phyloP scores from a whole-genome alignment of 441 rosid species.

The Kokia cookei region DNA sequence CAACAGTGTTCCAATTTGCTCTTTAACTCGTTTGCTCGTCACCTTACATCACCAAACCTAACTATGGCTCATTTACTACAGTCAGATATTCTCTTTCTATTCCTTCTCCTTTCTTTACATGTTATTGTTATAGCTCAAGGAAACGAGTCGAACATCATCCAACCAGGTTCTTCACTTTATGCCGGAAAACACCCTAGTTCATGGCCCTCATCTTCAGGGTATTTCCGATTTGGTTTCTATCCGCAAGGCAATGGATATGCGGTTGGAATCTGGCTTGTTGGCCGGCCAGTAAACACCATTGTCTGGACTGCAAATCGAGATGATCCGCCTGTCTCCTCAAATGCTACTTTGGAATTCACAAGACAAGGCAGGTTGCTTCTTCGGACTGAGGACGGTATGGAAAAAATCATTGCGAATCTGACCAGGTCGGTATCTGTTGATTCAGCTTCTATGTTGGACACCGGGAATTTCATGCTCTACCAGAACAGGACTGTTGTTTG shows the following conservation, averaged over 20 bases:
- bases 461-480: conserved; percentile 24
- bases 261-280: conserved; percentile 19
- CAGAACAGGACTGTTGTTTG: not conserved
- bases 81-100: not conserved
- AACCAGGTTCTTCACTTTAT: not conserved
- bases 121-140: not conserved
- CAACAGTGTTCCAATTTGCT: no score
- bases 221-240: conserved; percentile 28
- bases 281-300: not conserved
- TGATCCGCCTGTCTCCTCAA: conserved; percentile 11
- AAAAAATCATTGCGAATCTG: not conserved
- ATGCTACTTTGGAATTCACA: conserved; percentile 11
- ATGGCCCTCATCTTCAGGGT: conserved; percentile 29
- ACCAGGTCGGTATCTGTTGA: not conserved
- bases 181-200: not conserved
- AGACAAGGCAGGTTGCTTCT: not conserved
- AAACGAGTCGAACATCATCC: not conserved
- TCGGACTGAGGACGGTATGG: not conserved
- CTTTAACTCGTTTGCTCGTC: not conserved
- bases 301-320: conserved; percentile 26
- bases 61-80: not conserved
- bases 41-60: not conserved
- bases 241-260: conserved; percentile 13
- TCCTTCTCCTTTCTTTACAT: not conserved
- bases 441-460: conserved; percentile 26